Evolutionary conservation across 176 grass and related monocot genomes (phyloP), one percentile per base, ranked within the genome.

Genomic region (Musa beccarii): DNA sequence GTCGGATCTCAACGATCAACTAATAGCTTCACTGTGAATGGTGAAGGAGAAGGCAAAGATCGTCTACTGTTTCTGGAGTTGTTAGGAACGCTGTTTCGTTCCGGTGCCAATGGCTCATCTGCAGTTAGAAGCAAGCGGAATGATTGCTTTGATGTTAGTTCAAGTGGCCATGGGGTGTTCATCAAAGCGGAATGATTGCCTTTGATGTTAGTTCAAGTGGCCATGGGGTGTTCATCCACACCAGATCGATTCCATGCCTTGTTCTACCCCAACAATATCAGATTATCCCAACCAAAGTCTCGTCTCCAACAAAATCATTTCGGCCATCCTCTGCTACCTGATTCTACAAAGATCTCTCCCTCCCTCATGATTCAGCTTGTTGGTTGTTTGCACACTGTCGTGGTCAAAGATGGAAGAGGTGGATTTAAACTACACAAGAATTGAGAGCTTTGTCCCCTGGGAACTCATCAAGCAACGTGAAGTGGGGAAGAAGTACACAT

Each of bases 381-480:
- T 66, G 23, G 63, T 26, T 21, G 21, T 66, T 66, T 23, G 3
- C 10, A 26, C 21, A 66, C 12, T 2, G 11, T 12, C 63, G 9
- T 28, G 2, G 21, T 11, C 10, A 66, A 66, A 25, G 11, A 26
- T 10, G 2, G 3, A 11, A 26, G 63, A 12, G 0, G 4, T 26
- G 20, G 22, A 66, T 13, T 66, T 66, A 66, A 25, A 66, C 21
- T 13, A 14, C 63, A 66, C 63, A 28, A 28, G 23, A 66, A 66
- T 12, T 13, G 22, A 66, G 24, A 66, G 24, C 63, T 66, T 26
- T 66, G 63, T 66, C 63, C 63, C 63, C 63, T 66, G 21, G 24
- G 23, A 66, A 66, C 63, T 26, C 63, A 66, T 66, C 63, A 66
- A 12, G 10, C 63, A 26, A 11, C 63, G 63, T 66, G 63, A 66